A percentile compares a stretch with the other conserved stretches of the same genome.
phyloP scores from a whole-genome alignment of 2,329 filamentous ascomycete genomes.

The Alternaria sp. region DNA sequence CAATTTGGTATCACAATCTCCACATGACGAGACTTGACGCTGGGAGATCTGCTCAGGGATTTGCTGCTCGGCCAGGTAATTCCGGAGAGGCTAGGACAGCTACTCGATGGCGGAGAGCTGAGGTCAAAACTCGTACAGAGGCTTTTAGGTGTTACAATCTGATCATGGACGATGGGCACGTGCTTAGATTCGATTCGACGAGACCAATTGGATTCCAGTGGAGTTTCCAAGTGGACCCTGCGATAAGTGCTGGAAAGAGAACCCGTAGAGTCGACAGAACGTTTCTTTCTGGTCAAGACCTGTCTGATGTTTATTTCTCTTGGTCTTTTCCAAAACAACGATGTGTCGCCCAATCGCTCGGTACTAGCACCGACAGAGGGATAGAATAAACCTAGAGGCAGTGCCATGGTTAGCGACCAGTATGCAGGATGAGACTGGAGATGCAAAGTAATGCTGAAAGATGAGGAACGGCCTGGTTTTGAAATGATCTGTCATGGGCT shows the following conservation, averaged over 20 bases:
- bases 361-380: conserved; percentile 47
- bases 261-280: conserved; percentile 42
- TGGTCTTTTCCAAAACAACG: conserved; percentile 46
- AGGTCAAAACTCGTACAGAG: conserved; percentile 46
- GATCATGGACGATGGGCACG: conserved; percentile 57
- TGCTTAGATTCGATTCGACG: conserved; percentile 51
- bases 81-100: conserved; percentile 40
- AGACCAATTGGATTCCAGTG: conserved; percentile 30
- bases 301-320: conserved; percentile 42
- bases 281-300: conserved; percentile 37
- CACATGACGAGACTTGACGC: conserved; percentile 56
- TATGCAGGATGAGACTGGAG: conserved; percentile 27
- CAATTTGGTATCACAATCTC: conserved; percentile 59
- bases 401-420: conserved; percentile 50
- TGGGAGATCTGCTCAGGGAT: conserved; percentile 42
- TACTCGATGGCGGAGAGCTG: conserved; percentile 45
- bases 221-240: conserved; percentile 32
- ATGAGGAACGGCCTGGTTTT: conserved; percentile 41
- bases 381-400: conserved; percentile 51
- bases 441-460: conserved; percentile 36
- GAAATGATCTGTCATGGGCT: conserved; percentile 41
- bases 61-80: conserved; percentile 41
- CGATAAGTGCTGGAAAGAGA: conserved; percentile 35
- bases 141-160: conserved; percentile 47
- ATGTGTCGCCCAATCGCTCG: conserved; percentile 43